Evolutionary conservation across 2,329 filamentous ascomycete species (phyloP), one percentile per base, ranked within the genome.

Genomic region (Septoria linicola): DNA sequence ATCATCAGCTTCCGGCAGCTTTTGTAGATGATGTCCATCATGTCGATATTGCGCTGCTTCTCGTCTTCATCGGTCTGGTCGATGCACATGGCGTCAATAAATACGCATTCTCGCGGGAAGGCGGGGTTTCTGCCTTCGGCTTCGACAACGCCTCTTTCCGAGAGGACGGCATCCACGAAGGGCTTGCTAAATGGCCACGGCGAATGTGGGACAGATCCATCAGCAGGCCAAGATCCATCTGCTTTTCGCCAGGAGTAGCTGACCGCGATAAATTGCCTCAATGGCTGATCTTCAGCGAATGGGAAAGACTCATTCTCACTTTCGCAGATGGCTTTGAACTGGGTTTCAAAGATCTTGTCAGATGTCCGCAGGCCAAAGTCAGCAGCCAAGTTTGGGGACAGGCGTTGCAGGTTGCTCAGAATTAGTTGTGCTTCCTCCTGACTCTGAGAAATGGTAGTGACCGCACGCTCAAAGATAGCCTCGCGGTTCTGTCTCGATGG

Each of bases 171-270:
- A 2, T 45, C 41, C 13, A 45, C 41, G 10, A 45, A 35, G 14
- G 41, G 41, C 41, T 35, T 45, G 2, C 41, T 45, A 19, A 45
- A 45, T 3, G 41, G 41, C 31, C 41, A 45, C 3, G 41, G 41
- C 31, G 41, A 11, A 11, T 27, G 4, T 14, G 41, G n/a, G 4
- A 11, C 4, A 16, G 31, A 35, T 2, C 41, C 20, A 8, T 45
- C 41, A 21, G 17, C 31, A 35, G 41, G 41, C 41, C 41, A 45
- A n/a, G 3, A 11, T 14, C 23, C 6, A n/a, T 35, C n/a, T n/a
- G 32, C 41, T 2, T 45, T 27, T 17, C 41, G 8, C 41, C 31
- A 45, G 31, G 30, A 35, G 30, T 45, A 45, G 41, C 41, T 45
- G 30, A 45, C 41, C 3, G 31, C 41, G 11, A 45, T 17, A 5